Percentiles rank a stretch among this genome's conserved stretches.
Conservation (phyloP, 768 basidiomycete genomes). For the Lactarius sanguifluus region DNA sequence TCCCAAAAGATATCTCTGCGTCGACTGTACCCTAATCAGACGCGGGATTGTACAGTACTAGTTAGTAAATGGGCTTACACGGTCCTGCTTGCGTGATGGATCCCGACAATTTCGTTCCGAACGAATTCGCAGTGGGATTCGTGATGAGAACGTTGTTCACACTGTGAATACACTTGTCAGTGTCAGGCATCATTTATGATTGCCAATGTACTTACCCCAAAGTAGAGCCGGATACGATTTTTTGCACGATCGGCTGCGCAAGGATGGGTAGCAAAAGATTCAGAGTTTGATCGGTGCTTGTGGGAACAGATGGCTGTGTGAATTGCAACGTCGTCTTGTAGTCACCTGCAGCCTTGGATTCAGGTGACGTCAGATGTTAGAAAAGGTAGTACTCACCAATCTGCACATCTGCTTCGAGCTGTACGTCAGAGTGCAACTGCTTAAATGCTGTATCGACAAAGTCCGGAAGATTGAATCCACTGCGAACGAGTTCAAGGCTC, state of each 20-base stretch:
- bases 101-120: constrained; percentile 58
- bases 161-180: constrained; percentile 35
- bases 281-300: constrained; percentile 58
- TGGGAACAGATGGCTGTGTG: constrained; percentile 54
- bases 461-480: constrained; percentile 59
- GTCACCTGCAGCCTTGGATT: constrained; percentile 43
- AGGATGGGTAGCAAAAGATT: constrained; percentile 66
- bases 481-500: constrained; percentile 31
- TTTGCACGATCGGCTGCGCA: constrained; percentile 73
- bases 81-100: constrained; percentile 70
- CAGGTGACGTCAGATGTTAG: neutral
- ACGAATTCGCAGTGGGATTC: constrained; percentile 55
- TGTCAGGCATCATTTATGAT: constrained; percentile 4
- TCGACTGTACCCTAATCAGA: constrained; percentile 46
- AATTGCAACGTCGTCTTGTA: constrained; percentile 65
- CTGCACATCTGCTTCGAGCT: constrained; percentile 51
- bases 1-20: constrained; percentile 62
- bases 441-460: constrained; percentile 69
- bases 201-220: constrained; percentile 44
- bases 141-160: constrained; percentile 62
- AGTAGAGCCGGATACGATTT: constrained; percentile 57
- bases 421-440: constrained; percentile 59
- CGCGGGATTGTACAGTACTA: neutral
- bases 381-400: constrained; percentile 46
- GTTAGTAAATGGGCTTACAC: constrained; percentile 45